Evolutionary conservation across 192 early-diverging fungal species (phyloP), one percentile per base, ranked within the genome.

Genomic region (Dissophora globulifera): DNA sequence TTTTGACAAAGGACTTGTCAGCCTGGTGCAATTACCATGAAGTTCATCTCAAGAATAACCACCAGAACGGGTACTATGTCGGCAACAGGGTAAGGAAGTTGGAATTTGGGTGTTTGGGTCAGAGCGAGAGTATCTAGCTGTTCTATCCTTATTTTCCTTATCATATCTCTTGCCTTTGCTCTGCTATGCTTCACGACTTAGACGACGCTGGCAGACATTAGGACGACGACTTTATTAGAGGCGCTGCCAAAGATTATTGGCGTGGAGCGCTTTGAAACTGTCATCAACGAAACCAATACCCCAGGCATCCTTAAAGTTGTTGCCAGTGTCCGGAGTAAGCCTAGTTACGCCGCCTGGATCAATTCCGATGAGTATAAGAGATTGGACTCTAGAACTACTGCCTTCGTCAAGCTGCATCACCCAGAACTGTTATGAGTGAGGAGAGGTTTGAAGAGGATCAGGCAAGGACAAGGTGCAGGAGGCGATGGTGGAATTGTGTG

Each of bases 71-170:
- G 3, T 50, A 69, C 33, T 69, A 69, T 35, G 67, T 69, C 17
- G 67, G 67, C 43, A 47, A 48, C 32, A 41, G 67, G 42, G 67
- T 69, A 69, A 58, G 58, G 35, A n/a, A n/a, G n/a, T n/a, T n/a
- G n/a, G n/a, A n/a, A n/a, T n/a, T n/a, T n/a, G n/a, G n/a, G n/a
- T n/a, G n/a, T n/a, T n/a, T n/a, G n/a, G n/a, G n/a, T n/a, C n/a
- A n/a, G n/a, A n/a, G n/a, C n/a, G n/a, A n/a, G n/a, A n/a, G n/a
- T n/a, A n/a, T n/a, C n/a, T n/a, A n/a, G n/a, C n/a, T n/a, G n/a
- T n/a, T n/a, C n/a, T n/a, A n/a, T n/a, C n/a, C n/a, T n/a, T n/a
- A n/a, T n/a, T n/a, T n/a, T n/a, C n/a, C n/a, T n/a, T n/a, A n/a
- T n/a, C n/a, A n/a, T n/a, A n/a, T n/a, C n/a, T n/a, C n/a, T n/a